Evolutionary conservation across 345 rosid genomes (phyloP), one percentile per base, ranked within the genome.

Genomic region (Citrus unshiu): DNA sequence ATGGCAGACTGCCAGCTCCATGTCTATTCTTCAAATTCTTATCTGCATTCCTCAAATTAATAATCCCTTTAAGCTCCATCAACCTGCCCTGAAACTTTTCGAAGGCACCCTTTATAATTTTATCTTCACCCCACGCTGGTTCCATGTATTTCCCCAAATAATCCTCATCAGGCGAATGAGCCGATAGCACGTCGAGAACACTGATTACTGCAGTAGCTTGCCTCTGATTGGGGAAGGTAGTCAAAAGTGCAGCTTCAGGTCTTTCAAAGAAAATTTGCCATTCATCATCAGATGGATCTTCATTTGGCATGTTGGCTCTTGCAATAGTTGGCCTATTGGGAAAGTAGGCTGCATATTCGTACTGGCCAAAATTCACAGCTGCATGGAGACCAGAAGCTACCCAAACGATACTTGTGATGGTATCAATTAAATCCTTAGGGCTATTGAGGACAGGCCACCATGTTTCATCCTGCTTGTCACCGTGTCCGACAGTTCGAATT

Each of bases 151-250:
- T 57, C 7, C 92, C 92, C 0, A 89, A 21, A 67, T 89, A 87
- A 75, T 86, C 90, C 81, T 89, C 92, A 27, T 89, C 92, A 0
- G 88, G 87, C 4, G 90, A 86, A 84, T 86, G 90, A 49, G 37
- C 81, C 2, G 92, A 87, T 21, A 85, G 40, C 72, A 87, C 84
- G 58, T 86, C 84, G 24, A 87, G 64, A 56, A 87, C 9, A 6
- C 81, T 85, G 87, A 86, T 85, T 32, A 85, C 85, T 61, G 49
- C 82, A 0, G 87, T 75, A 8, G 94, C 91, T 71, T 91, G 92
- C 25, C 81, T 40, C 74, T 85, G 83, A 6, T 92, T 85, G 32
- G 92, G 92, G 68, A 85, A 88, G 29, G 83, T 73, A 6, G 29
- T 34, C 21, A 90, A 59, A 2, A 90, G 86, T 9, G 25, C n/a